Percentiles rank a stretch among this genome's conserved stretches.
These are phyloP conservation scores for Orbilia brochopaga DNA, from an alignment of 2,329 filamentous ascomycete genomes.

Conservation along the genomic window DNA sequence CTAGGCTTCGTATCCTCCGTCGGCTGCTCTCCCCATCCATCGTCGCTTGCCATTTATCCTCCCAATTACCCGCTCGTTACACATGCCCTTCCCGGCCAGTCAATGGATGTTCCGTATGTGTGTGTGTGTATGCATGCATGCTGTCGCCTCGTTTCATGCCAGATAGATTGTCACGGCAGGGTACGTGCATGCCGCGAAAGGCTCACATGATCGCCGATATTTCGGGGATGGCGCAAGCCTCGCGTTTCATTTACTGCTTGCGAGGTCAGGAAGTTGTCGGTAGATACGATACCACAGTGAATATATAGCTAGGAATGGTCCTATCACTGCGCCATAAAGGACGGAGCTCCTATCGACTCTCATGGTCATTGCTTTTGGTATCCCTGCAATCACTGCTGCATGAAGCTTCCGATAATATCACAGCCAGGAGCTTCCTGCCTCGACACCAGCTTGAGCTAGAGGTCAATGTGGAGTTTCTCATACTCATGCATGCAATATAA, in stretches of 20 bases:
- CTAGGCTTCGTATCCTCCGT: slow-evolving; percentile 11
- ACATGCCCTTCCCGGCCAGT: slow-evolving; percentile 29
- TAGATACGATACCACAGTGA: too few species aligned
- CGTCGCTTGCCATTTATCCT: slow-evolving; percentile 40
- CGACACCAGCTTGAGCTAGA: too few species aligned
- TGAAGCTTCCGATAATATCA: too few species aligned
- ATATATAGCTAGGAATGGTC: too few species aligned
- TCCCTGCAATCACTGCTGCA: not conserved
- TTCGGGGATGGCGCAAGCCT: slow-evolving; percentile 11
- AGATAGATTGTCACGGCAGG: slow-evolving; percentile 29
- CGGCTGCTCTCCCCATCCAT: slow-evolving; percentile 25
- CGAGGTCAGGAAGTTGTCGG: not conserved
- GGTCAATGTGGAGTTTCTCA: too few species aligned
- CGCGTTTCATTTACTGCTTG: not conserved
- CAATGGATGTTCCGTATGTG: too few species aligned
- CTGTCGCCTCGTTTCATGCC: slow-evolving; percentile 32
- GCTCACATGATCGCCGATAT: slow-evolving; percentile 39
- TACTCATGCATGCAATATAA: too few species aligned
- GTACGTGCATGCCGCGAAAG: slow-evolving; percentile 27
- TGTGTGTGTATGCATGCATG: too few species aligned
- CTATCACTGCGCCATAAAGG: not conserved
- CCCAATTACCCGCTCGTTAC: slow-evolving; percentile 47
- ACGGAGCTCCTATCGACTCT: not conserved
- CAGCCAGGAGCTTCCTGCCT: too few species aligned
- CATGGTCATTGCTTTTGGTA: too few species aligned